phyloP scores from a whole-genome alignment of 73 alveolate species.

The Durusdinium trenchii region DNA sequence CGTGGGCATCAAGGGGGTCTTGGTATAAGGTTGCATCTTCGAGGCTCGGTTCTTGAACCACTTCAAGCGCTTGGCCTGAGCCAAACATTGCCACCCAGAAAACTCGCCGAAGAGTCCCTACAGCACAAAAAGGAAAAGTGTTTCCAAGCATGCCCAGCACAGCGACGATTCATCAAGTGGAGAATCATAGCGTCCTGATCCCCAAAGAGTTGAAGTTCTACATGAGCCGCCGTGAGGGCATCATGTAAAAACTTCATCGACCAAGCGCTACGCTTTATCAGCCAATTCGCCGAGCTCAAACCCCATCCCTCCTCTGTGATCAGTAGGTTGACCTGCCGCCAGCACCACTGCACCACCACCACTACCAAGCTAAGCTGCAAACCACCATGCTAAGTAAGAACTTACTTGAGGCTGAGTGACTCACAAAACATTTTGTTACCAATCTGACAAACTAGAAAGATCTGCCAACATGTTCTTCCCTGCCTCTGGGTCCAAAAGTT shows the following conservation, averaged over 20 bases:
- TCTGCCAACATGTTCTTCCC: background rate
- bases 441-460: too few relatives aligned
- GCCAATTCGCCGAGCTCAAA: constrained; percentile 74
- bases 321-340: constrained; percentile 79
- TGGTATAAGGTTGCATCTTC: background rate
- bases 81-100: too few relatives aligned
- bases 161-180: constrained; percentile 58
- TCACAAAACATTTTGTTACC: background rate
- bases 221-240: constrained; percentile 91
- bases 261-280: constrained; percentile 74
- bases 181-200: constrained; percentile 94
- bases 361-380: too few relatives aligned
- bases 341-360: too few relatives aligned
- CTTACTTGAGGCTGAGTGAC: too few relatives aligned
- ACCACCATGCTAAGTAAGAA: too few relatives aligned
- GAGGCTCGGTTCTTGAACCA: background rate
- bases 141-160: background rate
- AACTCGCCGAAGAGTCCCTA: background rate
- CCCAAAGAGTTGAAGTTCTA: constrained; percentile 71
- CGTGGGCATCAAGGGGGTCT: constrained; percentile 64
- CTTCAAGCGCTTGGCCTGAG: constrained; percentile 41
- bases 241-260: constrained; percentile 37
- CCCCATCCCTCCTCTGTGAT: constrained; percentile 95
- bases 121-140: background rate
- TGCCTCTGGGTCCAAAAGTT: constrained; percentile 71